Percentiles rank a stretch among this genome's conserved stretches.
Conservation (phyloP, 345 rosid genomes). For the Diplotaxis tenuifolia region DNA sequence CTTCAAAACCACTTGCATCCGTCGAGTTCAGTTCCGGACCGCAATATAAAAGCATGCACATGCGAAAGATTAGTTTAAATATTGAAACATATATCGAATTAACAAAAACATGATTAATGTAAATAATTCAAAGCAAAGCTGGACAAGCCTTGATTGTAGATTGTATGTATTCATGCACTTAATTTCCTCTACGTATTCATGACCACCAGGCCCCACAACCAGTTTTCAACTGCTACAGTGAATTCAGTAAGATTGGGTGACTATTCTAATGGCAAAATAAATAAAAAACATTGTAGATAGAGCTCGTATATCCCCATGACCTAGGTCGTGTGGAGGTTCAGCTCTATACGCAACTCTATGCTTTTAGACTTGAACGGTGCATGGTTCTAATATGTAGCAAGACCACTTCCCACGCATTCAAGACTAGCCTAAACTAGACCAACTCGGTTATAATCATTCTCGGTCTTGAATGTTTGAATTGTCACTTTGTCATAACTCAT, state of each 20-base stretch:
- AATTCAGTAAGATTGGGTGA: conserved; percentile 12
- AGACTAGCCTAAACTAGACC: conserved; percentile 17
- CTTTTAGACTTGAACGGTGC: conserved; percentile 25
- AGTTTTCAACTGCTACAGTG: background rate
- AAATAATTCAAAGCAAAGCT: background rate
- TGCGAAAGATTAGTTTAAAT: conserved; percentile 2
- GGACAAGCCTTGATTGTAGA: background rate
- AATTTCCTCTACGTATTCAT: background rate
- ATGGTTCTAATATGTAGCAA: conserved; percentile 9
- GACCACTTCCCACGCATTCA: conserved; percentile 22
- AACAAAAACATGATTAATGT: background rate
- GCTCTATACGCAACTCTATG: conserved; percentile 14
- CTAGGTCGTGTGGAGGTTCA: conserved; percentile 10
- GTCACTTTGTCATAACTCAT: background rate
- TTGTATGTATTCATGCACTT: background rate
- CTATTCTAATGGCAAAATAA: background rate
- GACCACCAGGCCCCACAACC: background rate
- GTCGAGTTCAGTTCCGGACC: conserved; percentile 13
- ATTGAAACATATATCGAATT: background rate
- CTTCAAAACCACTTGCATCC: background rate
- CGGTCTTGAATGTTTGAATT: background rate
- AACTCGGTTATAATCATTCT: conserved; percentile 1
- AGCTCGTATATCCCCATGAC: conserved; percentile 13
- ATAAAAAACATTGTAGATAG: background rate
- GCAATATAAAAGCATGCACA: conserved; percentile 22